phyloP scores from a whole-genome alignment of 2,329 filamentous ascomycete genomes.

The Hypoxylon sp. region DNA sequence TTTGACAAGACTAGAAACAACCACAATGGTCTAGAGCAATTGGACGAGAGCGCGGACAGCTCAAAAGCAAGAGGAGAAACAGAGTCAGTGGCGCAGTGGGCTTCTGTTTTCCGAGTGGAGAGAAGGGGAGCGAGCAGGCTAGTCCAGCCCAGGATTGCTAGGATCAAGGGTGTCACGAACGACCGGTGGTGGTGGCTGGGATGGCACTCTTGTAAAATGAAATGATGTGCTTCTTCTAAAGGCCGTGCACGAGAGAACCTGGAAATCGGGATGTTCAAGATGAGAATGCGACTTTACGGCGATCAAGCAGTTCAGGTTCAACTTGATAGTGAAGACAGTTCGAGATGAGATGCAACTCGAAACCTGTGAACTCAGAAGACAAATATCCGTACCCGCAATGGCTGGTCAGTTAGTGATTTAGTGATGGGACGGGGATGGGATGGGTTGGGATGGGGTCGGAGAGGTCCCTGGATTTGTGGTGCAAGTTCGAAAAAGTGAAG shows the following conservation, averaged over 20 bases:
- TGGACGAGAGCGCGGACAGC: conserved; percentile 17
- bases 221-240: conserved; percentile 40
- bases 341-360: conserved; percentile 19
- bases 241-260: conserved; percentile 41
- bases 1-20: conserved; percentile 33
- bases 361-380: conserved; percentile 8
- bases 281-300: conserved; percentile 29
- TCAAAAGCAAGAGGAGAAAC: conserved; percentile 41
- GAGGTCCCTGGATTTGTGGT: conserved; percentile 37
- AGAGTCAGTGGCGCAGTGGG: conserved; percentile 40
- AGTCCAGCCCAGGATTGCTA: conserved; percentile 33
- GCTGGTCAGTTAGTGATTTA: background rate
- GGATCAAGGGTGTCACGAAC: conserved; percentile 44
- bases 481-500: conserved; percentile 15
- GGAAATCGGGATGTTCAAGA: conserved; percentile 32
- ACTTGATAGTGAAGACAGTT: conserved; percentile 1
- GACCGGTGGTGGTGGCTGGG: conserved; percentile 38
- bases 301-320: conserved; percentile 9
- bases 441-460: conserved; percentile 25
- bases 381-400: conserved; percentile 10
- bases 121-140: conserved; percentile 21
- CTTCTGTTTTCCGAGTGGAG: conserved; percentile 41
- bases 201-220: conserved; percentile 42
- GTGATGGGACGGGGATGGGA: conserved; percentile 2
- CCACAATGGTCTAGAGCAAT: conserved; percentile 27